phyloP scores from a whole-genome alignment of 2,329 filamentous ascomycete species.

The Aspergillus calidoustus region DNA sequence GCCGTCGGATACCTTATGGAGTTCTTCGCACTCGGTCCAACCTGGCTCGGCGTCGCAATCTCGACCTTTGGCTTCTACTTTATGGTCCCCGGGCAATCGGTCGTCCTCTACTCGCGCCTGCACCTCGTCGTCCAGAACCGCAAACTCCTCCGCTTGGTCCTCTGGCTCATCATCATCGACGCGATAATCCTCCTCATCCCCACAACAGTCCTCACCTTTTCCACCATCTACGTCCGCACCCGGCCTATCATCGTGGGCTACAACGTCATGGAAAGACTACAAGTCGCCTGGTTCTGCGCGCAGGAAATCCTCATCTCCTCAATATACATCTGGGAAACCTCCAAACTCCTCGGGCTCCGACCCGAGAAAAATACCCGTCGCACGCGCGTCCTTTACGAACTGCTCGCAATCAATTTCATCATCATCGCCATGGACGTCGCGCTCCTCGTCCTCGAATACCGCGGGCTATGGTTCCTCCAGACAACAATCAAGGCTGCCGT shows the following conservation, averaged over 20 bases:
- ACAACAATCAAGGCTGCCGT: conserved; percentile 52
- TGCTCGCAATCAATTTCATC: conserved; percentile 54
- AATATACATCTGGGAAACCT: conserved; percentile 58
- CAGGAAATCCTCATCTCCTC: conserved; percentile 54
- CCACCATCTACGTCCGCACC: conserved; percentile 32
- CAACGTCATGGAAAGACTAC: conserved; percentile 48
- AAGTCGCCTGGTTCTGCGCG: conserved; percentile 49
- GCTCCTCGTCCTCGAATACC: conserved; percentile 50
- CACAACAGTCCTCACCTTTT: conserved; percentile 60
- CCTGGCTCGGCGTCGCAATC: conserved; percentile 44
- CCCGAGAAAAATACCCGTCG: conserved; percentile 41
- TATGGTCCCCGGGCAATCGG: conserved; percentile 65
- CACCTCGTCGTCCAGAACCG: conserved; percentile 61
- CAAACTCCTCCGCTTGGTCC: conserved; percentile 52
- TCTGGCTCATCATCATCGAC: conserved; percentile 63
- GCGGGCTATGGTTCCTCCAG: conserved; percentile 49
- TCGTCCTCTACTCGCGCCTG: conserved; percentile 67
- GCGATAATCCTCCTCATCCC: conserved; percentile 57
- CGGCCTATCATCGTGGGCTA: conserved; percentile 42
- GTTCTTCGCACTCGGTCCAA: conserved; percentile 39
- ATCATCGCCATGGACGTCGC: conserved; percentile 53
- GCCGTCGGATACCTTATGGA: conserved; percentile 47
- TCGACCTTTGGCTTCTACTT: conserved; percentile 59
- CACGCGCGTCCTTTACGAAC: conserved; percentile 51
- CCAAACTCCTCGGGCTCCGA: conserved; percentile 47